Evolutionary conservation across 768 basidiomycete genomes (phyloP).

Genomic region (Podaxis sp.): DNA sequence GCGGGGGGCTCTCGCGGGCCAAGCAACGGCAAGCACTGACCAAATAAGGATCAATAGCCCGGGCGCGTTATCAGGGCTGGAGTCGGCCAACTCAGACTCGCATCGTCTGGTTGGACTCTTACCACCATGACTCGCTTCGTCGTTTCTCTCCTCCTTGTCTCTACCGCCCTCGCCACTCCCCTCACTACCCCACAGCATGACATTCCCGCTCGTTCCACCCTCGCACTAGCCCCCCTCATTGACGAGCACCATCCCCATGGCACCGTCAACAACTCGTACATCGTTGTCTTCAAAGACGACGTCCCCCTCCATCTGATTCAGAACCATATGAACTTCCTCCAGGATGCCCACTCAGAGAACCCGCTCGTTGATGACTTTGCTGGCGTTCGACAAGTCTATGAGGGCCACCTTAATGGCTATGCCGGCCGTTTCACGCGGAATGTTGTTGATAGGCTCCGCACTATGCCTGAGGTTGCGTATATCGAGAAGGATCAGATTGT

Average conservation of each 20-base stretch:
- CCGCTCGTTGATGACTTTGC: conserved; percentile 48
- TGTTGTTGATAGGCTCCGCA: conserved; percentile 74
- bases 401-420: conserved; percentile 73
- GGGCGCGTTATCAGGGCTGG: conserved; percentile 25
- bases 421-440: conserved; percentile 72
- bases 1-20: background rate
- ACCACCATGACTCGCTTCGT: conserved; percentile 45
- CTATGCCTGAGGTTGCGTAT: conserved; percentile 87
- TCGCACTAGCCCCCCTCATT: conserved; percentile 61
- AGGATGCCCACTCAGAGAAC: conserved; percentile 56
- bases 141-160: conserved; percentile 40
- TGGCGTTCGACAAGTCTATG: conserved; percentile 76
- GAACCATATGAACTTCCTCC: conserved; percentile 80
- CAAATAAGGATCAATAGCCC: conserved; percentile 34
- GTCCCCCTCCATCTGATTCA: conserved; percentile 54
- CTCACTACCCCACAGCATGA: conserved; percentile 45
- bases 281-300: conserved; percentile 83
- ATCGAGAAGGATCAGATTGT: conserved; percentile 95
- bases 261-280: conserved; percentile 88
- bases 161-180: conserved; percentile 42
- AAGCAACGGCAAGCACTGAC: conserved; percentile 14
- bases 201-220: conserved; percentile 37
- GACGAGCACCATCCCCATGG: conserved; percentile 65
- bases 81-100: conserved; percentile 9
- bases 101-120: conserved; percentile 21